A percentile compares a stretch with the other conserved stretches of the same genome.
Conservation (phyloP, 2,329 filamentous ascomycete genomes). For the Colletotrichum sp. region DNA sequence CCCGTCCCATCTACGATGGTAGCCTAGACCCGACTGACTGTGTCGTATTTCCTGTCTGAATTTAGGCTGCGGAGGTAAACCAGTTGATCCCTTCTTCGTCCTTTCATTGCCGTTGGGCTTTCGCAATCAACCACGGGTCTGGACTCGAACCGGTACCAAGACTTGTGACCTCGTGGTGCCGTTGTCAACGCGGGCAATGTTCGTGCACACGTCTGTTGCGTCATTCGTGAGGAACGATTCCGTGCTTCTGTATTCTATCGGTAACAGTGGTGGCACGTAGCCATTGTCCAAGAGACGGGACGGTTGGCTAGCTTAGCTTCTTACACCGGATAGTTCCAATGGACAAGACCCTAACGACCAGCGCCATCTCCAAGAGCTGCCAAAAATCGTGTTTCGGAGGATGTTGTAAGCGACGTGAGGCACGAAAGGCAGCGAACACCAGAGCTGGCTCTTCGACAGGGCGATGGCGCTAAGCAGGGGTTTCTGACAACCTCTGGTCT, state of each 20-base stretch:
- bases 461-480: slow-evolving; percentile 21
- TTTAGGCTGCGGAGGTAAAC: not conserved
- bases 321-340: not conserved
- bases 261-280: not conserved
- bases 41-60: not conserved
- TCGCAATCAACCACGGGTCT: not conserved
- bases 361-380: not conserved
- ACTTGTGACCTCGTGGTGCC: not conserved
- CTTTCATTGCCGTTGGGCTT: not conserved
- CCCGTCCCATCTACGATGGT: not conserved
- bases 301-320: not conserved
- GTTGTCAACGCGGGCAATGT: not conserved
- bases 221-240: not conserved
- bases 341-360: not conserved
- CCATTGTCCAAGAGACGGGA: not conserved
- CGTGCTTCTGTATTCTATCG: not conserved
- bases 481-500: slow-evolving; percentile 6
- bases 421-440: not conserved
- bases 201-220: not conserved
- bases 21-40: not conserved
- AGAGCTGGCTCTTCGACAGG: not conserved
- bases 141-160: not conserved
- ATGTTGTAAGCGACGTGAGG: not conserved
- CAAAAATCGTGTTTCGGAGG: not conserved
- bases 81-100: not conserved